Conservation (phyloP, 2,329 filamentous ascomycete genomes). For the Cryphonectria nitschkei region DNA sequence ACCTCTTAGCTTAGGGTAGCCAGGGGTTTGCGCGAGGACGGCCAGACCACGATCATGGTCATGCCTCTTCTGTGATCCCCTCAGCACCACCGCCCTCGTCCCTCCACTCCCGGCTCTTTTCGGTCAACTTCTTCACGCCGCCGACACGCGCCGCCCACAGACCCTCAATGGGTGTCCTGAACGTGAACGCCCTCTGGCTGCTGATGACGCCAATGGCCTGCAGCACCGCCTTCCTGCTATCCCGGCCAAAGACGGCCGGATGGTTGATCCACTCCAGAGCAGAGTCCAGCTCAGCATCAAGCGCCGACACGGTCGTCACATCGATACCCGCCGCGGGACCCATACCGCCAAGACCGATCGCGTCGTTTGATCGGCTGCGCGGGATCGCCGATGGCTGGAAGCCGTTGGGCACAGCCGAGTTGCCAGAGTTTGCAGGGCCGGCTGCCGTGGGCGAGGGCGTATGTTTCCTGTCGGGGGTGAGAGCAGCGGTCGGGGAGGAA, state of each 20-base stretch:
- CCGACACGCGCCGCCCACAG: slow-evolving; percentile 84
- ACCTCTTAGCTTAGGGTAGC: background rate
- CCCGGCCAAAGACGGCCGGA: slow-evolving; percentile 89
- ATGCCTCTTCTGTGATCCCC: slow-evolving; percentile 65
- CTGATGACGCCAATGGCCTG: slow-evolving; percentile 97
- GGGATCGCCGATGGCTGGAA: slow-evolving; percentile 50
- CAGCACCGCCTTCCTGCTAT: slow-evolving; percentile 92
- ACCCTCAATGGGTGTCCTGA: slow-evolving; percentile 84
- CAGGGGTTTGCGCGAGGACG: background rate
- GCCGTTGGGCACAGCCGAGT: slow-evolving; percentile 24
- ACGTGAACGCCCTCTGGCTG: slow-evolving; percentile 91
- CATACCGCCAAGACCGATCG: slow-evolving; percentile 55
- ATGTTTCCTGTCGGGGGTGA: slow-evolving; percentile 58
- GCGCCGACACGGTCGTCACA: slow-evolving; percentile 74
- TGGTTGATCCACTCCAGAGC: slow-evolving; percentile 98
- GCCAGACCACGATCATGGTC: slow-evolving; percentile 30
- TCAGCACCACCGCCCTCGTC: slow-evolving; percentile 79
- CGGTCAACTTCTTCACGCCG: slow-evolving; percentile 80
- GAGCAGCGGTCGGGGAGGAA: slow-evolving; percentile 46
- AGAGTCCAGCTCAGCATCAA: slow-evolving; percentile 88
- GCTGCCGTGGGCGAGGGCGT: slow-evolving; percentile 56
- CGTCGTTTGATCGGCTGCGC: slow-evolving; percentile 59
- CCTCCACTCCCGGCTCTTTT: slow-evolving; percentile 88
- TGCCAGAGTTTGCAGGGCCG: slow-evolving; percentile 38
- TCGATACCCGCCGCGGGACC: slow-evolving; percentile 73